A percentile compares a stretch with the other conserved stretches of the same genome.
Evolutionary conservation across 345 rosid species (phyloP).

Genomic region (Trapa incisa): DNA sequence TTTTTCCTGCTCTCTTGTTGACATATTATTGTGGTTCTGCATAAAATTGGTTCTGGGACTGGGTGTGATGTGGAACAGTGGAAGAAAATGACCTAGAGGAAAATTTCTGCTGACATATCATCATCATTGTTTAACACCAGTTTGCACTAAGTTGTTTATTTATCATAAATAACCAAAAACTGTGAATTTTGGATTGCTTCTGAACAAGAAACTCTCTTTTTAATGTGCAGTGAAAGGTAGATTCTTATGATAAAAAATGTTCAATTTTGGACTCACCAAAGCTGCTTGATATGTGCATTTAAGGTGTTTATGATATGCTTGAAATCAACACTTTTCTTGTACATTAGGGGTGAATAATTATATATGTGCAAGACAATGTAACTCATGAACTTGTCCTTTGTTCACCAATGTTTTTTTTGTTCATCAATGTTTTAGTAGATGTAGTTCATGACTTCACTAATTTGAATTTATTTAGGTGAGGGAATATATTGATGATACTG

Average conservation of each 20-base stretch:
- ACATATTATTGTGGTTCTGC: not conserved
- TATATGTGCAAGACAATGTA: not conserved
- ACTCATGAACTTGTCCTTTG: not conserved
- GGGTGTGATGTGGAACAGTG: not conserved
- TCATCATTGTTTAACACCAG: not conserved
- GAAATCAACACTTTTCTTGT: not conserved
- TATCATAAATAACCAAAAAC: not conserved
- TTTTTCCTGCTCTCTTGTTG: not conserved
- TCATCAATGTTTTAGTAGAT: not conserved
- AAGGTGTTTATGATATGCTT: not conserved
- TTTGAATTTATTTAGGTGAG: conserved; percentile 44
- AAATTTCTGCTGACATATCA: not conserved
- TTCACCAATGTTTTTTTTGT: no score
- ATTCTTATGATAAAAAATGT: not conserved
- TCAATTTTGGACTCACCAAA: not conserved
- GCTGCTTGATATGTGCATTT: not conserved
- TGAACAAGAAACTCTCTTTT: not conserved
- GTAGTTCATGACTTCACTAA: not conserved
- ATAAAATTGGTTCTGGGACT: not conserved
- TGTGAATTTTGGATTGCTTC: not conserved
- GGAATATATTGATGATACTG: conserved; percentile 89
- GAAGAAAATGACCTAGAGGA: not conserved
- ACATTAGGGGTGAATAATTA: not conserved
- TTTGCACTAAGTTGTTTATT: not conserved
- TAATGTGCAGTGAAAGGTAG: not conserved